These are phyloP conservation scores for Aspergillus bertholletiae DNA, from an alignment of 495 filamentous ascomycete species.

Conservation along the genomic window DNA sequence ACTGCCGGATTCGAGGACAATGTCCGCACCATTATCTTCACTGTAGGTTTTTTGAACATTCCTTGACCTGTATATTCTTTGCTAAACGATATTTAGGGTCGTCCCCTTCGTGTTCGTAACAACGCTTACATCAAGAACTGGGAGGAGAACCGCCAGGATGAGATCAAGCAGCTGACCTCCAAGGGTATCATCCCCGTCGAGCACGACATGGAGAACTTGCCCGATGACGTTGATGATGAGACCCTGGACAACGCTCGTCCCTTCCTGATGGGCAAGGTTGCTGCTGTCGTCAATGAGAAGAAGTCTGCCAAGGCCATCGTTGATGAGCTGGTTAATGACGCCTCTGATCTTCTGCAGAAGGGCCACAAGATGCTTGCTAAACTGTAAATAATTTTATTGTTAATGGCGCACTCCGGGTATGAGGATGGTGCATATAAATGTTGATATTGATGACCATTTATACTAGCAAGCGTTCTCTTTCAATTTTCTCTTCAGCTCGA, in stretches of 20 bases:
- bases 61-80: not conserved
- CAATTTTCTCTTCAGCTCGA: not conserved
- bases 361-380: conserved; percentile 65
- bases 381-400: conserved; percentile 44
- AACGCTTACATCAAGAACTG: conserved; percentile 93
- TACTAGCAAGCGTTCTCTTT: not conserved
- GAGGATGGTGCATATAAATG: not conserved
- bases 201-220: conserved; percentile 84
- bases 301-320: conserved; percentile 90
- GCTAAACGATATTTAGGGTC: conserved; percentile 54
- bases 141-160: conserved; percentile 83
- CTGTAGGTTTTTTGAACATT: conserved; percentile 45
- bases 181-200: conserved; percentile 92
- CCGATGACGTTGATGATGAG: conserved; percentile 69
- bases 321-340: conserved; percentile 90
- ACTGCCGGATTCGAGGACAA: conserved; percentile 93
- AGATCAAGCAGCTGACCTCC: conserved; percentile 86
- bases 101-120: conserved; percentile 86
- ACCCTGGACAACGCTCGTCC: conserved; percentile 88
- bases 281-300: conserved; percentile 89
- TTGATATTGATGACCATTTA: not conserved
- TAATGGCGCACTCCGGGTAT: not conserved
- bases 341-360: conserved; percentile 62
- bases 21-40: conserved; percentile 96
- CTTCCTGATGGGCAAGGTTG: conserved; percentile 94